A percentile compares a stretch with the other conserved stretches of the same genome.
These are phyloP conservation scores for Saksenaea vasiformis DNA, from an alignment of 371 early-diverging fungal genomes.

Conservation along the genomic window DNA sequence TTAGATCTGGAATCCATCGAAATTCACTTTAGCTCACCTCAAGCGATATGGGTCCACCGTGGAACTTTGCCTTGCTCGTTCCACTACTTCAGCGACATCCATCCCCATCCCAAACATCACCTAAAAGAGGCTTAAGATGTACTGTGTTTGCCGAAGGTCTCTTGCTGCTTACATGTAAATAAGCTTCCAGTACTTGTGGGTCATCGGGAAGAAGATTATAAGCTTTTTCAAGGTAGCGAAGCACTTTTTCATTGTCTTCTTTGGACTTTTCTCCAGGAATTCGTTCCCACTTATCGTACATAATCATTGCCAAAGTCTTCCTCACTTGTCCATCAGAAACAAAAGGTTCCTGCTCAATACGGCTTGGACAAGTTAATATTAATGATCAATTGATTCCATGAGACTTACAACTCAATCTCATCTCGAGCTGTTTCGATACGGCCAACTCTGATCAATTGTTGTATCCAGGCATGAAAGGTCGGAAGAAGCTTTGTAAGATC, in stretches of 20 bases:
- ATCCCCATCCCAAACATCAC: neutral
- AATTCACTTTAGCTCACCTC: neutral
- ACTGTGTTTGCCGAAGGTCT: neutral
- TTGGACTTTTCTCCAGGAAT: neutral
- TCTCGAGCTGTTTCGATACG: neutral
- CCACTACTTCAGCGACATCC: neutral
- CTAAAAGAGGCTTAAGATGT: neutral
- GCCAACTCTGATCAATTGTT: neutral
- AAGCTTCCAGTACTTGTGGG: neutral
- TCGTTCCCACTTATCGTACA: neutral
- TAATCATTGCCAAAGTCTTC: neutral
- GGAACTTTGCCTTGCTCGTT: neutral
- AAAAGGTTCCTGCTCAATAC: neutral
- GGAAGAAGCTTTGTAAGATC: neutral
- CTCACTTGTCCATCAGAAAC: neutral
- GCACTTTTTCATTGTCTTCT: neutral
- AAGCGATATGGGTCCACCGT: neutral
- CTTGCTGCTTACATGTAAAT: neutral
- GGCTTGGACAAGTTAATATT: neutral
- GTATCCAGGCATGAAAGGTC: neutral
- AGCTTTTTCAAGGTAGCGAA: conserved; percentile 22
- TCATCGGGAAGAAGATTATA: conserved; percentile 17
- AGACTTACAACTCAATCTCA: conserved; percentile 3
- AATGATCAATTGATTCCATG: neutral
- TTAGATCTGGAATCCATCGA: neutral